Conservation (phyloP, 805 yeast genomes). For the Citeromyces nyonsensis region DNA sequence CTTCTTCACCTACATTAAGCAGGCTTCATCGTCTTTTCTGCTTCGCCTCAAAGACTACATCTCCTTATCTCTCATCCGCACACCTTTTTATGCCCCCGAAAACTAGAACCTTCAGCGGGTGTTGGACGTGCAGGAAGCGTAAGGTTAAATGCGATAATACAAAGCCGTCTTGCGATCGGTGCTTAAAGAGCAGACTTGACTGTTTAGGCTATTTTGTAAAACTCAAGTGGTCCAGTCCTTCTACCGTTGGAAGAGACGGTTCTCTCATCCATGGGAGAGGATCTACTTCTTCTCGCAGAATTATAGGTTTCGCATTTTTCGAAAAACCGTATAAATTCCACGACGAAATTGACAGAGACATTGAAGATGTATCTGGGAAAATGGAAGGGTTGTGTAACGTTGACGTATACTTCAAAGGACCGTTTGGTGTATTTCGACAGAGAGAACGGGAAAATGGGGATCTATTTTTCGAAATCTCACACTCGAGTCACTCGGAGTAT, state of each 20-base stretch:
- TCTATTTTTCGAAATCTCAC: no score
- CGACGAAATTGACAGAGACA: constrained; percentile 21
- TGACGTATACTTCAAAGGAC: not conserved
- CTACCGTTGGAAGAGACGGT: constrained; percentile 14
- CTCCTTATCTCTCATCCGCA: no score
- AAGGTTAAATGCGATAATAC: constrained; percentile 37
- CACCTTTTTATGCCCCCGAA: constrained; percentile 3
- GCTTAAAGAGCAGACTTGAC: constrained; percentile 23
- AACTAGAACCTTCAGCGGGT: constrained; percentile 26
- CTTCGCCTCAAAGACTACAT: no score
- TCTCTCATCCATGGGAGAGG: constrained; percentile 6
- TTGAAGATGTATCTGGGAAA: constrained; percentile 19
- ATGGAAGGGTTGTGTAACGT: constrained; percentile 2
- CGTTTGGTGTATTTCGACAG: not conserved
- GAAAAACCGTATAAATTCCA: constrained; percentile 11
- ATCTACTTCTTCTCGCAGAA: constrained; percentile 22
- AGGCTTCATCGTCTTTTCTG: no score
- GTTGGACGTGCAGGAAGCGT: constrained; percentile 38
- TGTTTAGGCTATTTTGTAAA: constrained; percentile 36
- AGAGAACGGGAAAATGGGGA: no score
- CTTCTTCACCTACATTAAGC: no score
- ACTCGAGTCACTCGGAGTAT: no score
- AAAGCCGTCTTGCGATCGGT: constrained; percentile 28
- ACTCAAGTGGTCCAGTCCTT: constrained; percentile 27
- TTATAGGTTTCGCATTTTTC: constrained; percentile 25